These are phyloP conservation scores for Trichoderma erinaceum DNA, from an alignment of 495 filamentous ascomycete genomes.

Conservation along the genomic window DNA sequence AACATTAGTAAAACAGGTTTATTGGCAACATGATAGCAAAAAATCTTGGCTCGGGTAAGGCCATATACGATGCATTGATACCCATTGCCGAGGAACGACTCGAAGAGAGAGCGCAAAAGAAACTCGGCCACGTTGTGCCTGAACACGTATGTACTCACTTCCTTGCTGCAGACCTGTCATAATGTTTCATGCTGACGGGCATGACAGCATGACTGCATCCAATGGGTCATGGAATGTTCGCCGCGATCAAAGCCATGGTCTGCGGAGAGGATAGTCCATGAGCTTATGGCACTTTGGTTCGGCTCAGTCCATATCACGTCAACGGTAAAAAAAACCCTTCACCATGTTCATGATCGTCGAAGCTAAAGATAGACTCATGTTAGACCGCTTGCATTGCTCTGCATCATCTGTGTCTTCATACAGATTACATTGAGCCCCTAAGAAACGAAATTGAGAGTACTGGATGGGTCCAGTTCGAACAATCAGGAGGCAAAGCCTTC, in stretches of 20 bases:
- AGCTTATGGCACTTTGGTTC: neutral
- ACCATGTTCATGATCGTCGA: neutral
- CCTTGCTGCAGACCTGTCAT: neutral
- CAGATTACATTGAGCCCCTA: neutral
- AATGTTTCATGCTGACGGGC: neutral
- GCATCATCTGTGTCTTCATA: neutral
- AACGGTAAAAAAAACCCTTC: neutral
- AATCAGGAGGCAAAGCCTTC: neutral
- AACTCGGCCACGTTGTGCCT: neutral
- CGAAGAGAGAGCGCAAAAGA: neutral
- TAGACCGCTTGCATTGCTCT: neutral
- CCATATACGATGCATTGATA: neutral
- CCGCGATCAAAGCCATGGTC: neutral
- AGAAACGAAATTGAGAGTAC: neutral
- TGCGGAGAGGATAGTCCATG: neutral
- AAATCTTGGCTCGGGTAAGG: neutral
- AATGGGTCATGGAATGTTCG: neutral
- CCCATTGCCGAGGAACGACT: neutral
- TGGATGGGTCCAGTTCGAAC: neutral
- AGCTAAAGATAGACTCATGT: neutral
- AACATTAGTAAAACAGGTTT: neutral
- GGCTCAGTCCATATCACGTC: neutral
- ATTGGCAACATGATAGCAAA: neutral
- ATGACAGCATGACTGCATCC: neutral
- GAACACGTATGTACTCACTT: neutral